Evolutionary conservation across 495 filamentous ascomycete species (phyloP), one percentile per base, ranked within the genome.

Genomic region (Talaromyces trachyspermus): DNA sequence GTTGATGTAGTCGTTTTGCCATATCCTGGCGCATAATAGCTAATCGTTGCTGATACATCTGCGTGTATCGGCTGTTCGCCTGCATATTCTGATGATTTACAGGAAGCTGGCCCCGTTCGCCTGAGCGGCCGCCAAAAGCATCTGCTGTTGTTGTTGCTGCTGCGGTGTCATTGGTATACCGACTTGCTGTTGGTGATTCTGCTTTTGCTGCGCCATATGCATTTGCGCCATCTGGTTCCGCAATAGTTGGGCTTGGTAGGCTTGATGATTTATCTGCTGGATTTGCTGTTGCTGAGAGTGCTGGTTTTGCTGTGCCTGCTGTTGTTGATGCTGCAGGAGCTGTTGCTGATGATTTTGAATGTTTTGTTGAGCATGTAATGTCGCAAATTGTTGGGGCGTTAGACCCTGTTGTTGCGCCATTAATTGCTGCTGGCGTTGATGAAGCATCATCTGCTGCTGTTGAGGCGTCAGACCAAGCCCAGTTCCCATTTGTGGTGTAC

Each of bases 311-410:
- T 69, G 66, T 10, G 53, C 63, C 51, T 69, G 67, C 39, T 71
- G 68, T 24, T 77, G 70, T 49, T 68, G 64, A 8, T 62, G 61
- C 12, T 56, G 54, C 6, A 72, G 44, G 27, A 71, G 66, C 7
- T 54, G 50, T 9, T 58, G 68, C 20, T 77, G 70, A 50, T 68
- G 66, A 3, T 62, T 60, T 39, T 69, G 68, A 32, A 76, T 69
- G 17, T 77, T 78, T 38, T 80, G 79, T 54, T 81, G 77, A 12
- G 72, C 68, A 12, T 74, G 73, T 22, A 64, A 64, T 38, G 61
- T 66, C 18, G 70, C 69, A 46, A 70, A 49, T 43, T 76, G 71
- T 48, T 74, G 69, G 1, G 69, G 68, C 3, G 64, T 67, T 19
- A 64, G 76, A 9, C 65, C 64, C 47, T 76, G 65, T 39, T 64